Percentiles rank a stretch among this genome's conserved stretches.
Evolutionary conservation across 495 filamentous ascomycete genomes (phyloP).

Genomic region (Annulohypoxylon nitens): DNA sequence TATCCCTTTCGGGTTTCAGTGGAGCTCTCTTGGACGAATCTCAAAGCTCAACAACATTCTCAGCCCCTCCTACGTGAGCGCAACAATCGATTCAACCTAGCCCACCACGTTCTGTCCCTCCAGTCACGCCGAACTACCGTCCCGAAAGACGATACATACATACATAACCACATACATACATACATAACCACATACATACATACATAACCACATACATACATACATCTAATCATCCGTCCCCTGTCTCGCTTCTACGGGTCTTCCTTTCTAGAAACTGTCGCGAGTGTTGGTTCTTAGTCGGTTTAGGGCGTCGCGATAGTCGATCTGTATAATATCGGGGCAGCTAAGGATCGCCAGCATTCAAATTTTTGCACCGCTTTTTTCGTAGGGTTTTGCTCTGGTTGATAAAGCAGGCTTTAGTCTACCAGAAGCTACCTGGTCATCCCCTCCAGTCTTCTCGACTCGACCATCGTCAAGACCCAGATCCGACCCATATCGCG

Average conservation of each 20-base stretch:
- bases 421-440: conserved; percentile 1
- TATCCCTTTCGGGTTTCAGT: conserved; percentile 44
- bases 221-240: conserved; percentile 30
- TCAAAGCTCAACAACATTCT: conserved; percentile 42
- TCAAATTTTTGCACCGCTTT: conserved; percentile 21
- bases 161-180: too few relatives aligned
- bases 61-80: conserved; percentile 46
- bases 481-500: conserved; percentile 43
- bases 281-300: conserved; percentile 22
- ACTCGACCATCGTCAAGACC: conserved; percentile 36
- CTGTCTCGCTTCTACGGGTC: conserved; percentile 17
- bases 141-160: conserved; percentile 37
- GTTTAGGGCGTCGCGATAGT: conserved; percentile 28
- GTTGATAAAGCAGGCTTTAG: conserved; percentile 7
- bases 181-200: conserved; percentile 23
- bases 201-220: conserved; percentile 14
- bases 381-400: conserved; percentile 22
- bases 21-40: conserved; percentile 44
- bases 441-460: conserved; percentile 27
- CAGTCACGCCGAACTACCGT: conserved; percentile 38
- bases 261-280: conserved; percentile 20
- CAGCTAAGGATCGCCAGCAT: conserved; percentile 22
- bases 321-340: conserved; percentile 16
- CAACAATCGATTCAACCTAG: conserved; percentile 38
- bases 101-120: conserved; percentile 34